Evolutionary conservation across 2,329 filamentous ascomycete species (phyloP).

Genomic region (Epichloe baconii): DNA sequence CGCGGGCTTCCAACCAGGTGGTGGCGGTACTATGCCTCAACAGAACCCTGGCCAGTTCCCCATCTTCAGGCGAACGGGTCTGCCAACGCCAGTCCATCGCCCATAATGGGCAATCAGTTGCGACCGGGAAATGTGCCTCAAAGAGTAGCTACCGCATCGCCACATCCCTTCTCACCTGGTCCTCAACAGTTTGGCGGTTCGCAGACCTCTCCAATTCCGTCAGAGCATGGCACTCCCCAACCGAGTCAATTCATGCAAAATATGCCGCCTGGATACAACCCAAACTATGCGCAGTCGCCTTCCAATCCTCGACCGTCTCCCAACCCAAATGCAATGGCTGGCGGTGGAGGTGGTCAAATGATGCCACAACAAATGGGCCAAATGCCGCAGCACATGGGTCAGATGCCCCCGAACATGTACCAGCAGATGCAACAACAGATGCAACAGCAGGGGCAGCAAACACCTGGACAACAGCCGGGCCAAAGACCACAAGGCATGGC

Average conservation of each 20-base stretch:
- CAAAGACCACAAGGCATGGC: constrained; percentile 23
- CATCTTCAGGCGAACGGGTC: constrained; percentile 74
- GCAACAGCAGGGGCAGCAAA: constrained; percentile 32
- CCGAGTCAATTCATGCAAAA: constrained; percentile 55
- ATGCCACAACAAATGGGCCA: constrained; percentile 39
- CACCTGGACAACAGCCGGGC: constrained; percentile 53
- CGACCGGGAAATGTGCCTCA: constrained; percentile 59
- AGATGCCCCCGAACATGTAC: constrained; percentile 34
- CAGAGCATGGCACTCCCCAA: constrained; percentile 66
- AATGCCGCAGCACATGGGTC: constrained; percentile 33
- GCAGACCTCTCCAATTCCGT: constrained; percentile 64
- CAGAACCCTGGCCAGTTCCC: constrained; percentile 54
- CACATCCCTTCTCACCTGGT: constrained; percentile 76
- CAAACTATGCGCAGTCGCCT: constrained; percentile 43
- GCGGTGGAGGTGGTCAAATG: constrained; percentile 30
- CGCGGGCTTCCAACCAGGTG: constrained; percentile 55
- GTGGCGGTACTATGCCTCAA: constrained; percentile 45
- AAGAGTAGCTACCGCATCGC: constrained; percentile 80
- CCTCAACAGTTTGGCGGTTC: constrained; percentile 52
- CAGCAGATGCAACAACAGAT: constrained; percentile 27
- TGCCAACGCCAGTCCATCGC: constrained; percentile 78
- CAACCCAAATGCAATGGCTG: constrained; percentile 37
- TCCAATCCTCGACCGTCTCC: constrained; percentile 43
- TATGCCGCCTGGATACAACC: constrained; percentile 45
- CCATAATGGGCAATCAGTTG: constrained; percentile 76